Evolutionary conservation across 2,329 filamentous ascomycete genomes (phyloP).

Genomic region (Cordyceps fumosorosea): DNA sequence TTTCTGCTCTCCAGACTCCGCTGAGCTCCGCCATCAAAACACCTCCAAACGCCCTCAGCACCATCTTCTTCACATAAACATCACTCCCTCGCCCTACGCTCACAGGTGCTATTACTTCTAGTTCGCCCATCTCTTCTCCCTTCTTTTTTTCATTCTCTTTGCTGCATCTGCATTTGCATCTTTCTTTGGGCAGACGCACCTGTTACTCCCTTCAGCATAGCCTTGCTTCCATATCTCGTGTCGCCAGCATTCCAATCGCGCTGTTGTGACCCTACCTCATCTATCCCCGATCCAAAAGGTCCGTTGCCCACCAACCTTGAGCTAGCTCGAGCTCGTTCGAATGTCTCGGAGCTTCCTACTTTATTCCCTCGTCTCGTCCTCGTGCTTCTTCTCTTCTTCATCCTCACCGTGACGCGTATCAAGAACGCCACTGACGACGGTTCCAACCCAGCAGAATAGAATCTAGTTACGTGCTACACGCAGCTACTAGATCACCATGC

Average conservation of each 20-base stretch:
- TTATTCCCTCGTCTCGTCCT: constrained; percentile 12
- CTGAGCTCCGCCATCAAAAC: constrained; percentile 17
- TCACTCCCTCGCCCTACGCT: constrained; percentile 13
- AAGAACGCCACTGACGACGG: background rate
- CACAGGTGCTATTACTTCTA: constrained; percentile 13
- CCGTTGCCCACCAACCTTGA: constrained; percentile 22
- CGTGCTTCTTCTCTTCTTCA: constrained; percentile 4
- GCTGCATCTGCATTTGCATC: constrained; percentile 15
- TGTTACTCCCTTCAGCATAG: constrained; percentile 2
- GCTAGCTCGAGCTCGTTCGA: constrained; percentile 15
- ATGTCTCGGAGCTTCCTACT: constrained; percentile 25
- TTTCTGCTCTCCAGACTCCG: constrained; percentile 7
- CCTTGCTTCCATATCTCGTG: constrained; percentile 17
- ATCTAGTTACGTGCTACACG: constrained; percentile 12
- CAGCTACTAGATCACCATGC: constrained; percentile 11
- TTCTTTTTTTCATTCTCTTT: constrained; percentile 13
- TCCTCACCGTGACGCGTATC: constrained; percentile 6
- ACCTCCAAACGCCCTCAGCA: constrained; percentile 15
- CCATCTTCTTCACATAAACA: constrained; percentile 14
- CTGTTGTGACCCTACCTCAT: constrained; percentile 27
- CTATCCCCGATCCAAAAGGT: constrained; percentile 29
- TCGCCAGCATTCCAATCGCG: constrained; percentile 31
- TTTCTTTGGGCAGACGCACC: constrained; percentile 21
- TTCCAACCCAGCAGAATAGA: constrained; percentile 3
- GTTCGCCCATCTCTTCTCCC: constrained; percentile 17